phyloP scores from a whole-genome alignment of 2,329 filamentous ascomycete species.

The Saccharata proteae region DNA sequence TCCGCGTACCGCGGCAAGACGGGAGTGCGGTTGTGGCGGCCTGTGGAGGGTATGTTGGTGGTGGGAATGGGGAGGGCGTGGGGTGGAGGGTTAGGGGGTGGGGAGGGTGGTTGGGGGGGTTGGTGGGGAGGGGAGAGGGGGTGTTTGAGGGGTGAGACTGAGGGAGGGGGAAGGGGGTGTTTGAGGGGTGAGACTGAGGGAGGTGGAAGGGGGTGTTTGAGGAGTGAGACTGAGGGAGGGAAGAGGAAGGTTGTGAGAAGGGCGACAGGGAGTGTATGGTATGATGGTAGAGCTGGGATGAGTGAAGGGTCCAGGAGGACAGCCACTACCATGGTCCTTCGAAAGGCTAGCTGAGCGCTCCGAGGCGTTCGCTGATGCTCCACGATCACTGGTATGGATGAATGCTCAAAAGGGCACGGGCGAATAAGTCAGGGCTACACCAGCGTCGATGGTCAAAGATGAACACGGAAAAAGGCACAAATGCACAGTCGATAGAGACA shows the following conservation, averaged over 20 bases:
- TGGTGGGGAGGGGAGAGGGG: neutral
- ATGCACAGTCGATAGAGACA: too few species aligned
- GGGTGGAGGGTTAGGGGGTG: constrained; percentile 6
- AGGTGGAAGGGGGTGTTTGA: neutral
- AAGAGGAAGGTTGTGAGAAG: neutral
- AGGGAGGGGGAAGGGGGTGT: neutral
- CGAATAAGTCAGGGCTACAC: too few species aligned
- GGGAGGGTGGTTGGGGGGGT: constrained; percentile 5
- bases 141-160: neutral
- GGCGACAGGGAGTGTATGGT: neutral
- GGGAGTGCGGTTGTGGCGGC: constrained; percentile 50
- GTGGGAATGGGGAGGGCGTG: constrained; percentile 2
- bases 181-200: neutral
- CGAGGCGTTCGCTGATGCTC: too few species aligned
- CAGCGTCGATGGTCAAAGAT: too few species aligned
- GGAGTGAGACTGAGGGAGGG: neutral
- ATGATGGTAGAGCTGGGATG: neutral
- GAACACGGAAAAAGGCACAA: too few species aligned
- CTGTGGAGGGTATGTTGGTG: constrained; percentile 9
- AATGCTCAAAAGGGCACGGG: too few species aligned
- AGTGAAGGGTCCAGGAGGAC: neutral
- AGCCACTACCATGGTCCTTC: too few species aligned
- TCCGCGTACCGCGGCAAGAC: constrained; percentile 52
- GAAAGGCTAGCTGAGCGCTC: too few species aligned
- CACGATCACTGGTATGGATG: too few species aligned